These are phyloP conservation scores for Candida khao-thaluensis DNA, from an alignment of 805 yeast species.

Conservation along the genomic window DNA sequence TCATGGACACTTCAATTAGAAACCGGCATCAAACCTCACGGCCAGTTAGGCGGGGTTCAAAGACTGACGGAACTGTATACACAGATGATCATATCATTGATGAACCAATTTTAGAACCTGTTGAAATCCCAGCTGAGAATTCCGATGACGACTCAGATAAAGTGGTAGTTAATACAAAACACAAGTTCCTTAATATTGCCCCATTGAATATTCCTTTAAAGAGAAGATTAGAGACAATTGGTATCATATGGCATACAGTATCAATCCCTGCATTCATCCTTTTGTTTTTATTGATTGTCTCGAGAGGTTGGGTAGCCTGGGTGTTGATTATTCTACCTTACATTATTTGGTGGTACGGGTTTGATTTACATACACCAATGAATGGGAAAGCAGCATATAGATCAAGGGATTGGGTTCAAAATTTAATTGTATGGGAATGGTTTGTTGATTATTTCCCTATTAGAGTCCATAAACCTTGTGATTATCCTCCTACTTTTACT, in stretches of 20 bases:
- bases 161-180: conserved; percentile 7
- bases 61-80: too few relatives aligned
- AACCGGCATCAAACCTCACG: too few relatives aligned
- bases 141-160: conserved; percentile 1
- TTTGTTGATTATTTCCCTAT: conserved; percentile 84
- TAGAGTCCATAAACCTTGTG: conserved; percentile 60
- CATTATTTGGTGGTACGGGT: conserved; percentile 48
- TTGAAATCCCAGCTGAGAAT: not conserved
- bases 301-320: conserved; percentile 65
- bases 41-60: too few relatives aligned
- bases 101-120: not conserved
- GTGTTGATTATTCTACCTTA: conserved; percentile 61
- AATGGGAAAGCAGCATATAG: conserved; percentile 68
- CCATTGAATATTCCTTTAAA: conserved; percentile 55
- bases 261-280: conserved; percentile 60
- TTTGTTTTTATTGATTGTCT: conserved; percentile 49
- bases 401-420: conserved; percentile 55
- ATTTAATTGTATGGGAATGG: conserved; percentile 60
- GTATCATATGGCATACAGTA: conserved; percentile 71
- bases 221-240: conserved; percentile 64
- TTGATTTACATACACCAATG: conserved; percentile 67
- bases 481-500: conserved; percentile 71
- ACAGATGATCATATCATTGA: too few relatives aligned
- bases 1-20: conserved; percentile 4
- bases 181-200: conserved; percentile 40